Base-by-base conservation (phyloP, 2,329 filamentous ascomycete genomes). In the Paecilomyces sp. region DNA sequence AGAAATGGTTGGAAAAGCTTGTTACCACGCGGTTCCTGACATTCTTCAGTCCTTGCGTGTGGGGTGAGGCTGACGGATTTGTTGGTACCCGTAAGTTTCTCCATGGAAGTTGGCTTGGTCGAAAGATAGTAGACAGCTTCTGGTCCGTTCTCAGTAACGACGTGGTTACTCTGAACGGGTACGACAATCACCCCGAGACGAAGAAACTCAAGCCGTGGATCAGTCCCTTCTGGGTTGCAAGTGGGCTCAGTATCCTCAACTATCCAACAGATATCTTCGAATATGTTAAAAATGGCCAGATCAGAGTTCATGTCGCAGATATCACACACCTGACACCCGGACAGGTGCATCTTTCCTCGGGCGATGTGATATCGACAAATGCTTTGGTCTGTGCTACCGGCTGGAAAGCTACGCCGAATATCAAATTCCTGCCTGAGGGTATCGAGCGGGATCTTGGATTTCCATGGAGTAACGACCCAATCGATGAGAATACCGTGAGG, bases 31-130 rank as follows among this genome's bases (percentile, higher is more conserved):
- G 89, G 0, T 80, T 89, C 63, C 74, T 92, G 57, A 88, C 85
- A 1, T 91, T 87, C 85, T 85, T 92, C 72, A 87, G 84, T 57
- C 89, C 90, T 0, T 92, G 88, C 68, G 81, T 88, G 13, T 92
- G 88, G 86, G 87, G 86, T 3, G 77, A 80, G 1, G 82, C 80
- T 1, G 86, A 86, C 66, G 87, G 86, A 1, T 88, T 82, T 34
- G 7, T 57, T 9, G 67, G 64, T 11, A 64, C 80, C 1, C 75
- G 81, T 6, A 65, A 67, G 2, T 78, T 83, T 57, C 66, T 86
- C 22, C 83, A 86, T 61, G 70, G 74, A 1, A 84, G 82, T 0
- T 77, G 74, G 70, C 58, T 84, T 0, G 83, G 83, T 2, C 75
- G 81, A 12, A 77, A 76, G 7, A 71, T 71, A 0, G 65, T 86